Evolutionary conservation across 352 stramenopile species (phyloP), one percentile per base, ranked within the genome.

Genomic region (Pythium chondricola): DNA sequence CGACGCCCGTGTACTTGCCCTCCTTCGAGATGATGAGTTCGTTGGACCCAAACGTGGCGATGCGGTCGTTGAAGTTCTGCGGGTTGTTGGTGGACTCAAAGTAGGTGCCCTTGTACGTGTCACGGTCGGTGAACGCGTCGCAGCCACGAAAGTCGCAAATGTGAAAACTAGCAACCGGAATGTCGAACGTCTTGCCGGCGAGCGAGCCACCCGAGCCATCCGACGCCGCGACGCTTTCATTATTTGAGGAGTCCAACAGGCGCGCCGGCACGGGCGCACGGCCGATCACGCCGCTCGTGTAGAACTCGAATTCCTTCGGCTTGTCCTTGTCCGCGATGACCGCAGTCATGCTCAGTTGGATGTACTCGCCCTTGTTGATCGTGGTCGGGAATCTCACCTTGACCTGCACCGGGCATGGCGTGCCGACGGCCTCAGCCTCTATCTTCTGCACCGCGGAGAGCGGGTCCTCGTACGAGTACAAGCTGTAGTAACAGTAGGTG

Each of bases 401-500:
- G 40, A 91, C 66, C 18, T 77, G 77, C 24, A 91, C 63, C 42
- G 79, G 79, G 53, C 79, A 91, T 33, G 56, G 29, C 29, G 51
- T 56, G 32, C 71, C 74, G 21, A 62, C 57, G 44, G 64, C 65
- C 30, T 63, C 56, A 21, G 87, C 37, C 25, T 85, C 56, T 53
- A 82, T 45, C 16, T 51, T 49, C 6, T 46, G 39, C 37, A 45
- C 24, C 18, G 61, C 36, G 22, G 74, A 72, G 30, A 74, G 50
- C 43, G 82, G 51, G 43, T 59, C 51, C 27, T 69, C 75, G 56
- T 85, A 85, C 51, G 75, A 80, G 10, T 83, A 63, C 18, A 62
- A 57, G 14, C 84, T 63, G 61, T 84, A 87, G 59, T 87, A 91
- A 63, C 79, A 91, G 65, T 91, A 88, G 37, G 79, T 91, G 26